Conservation (phyloP, 2,329 filamentous ascomycete species). For the Monosporascus sp. region DNA sequence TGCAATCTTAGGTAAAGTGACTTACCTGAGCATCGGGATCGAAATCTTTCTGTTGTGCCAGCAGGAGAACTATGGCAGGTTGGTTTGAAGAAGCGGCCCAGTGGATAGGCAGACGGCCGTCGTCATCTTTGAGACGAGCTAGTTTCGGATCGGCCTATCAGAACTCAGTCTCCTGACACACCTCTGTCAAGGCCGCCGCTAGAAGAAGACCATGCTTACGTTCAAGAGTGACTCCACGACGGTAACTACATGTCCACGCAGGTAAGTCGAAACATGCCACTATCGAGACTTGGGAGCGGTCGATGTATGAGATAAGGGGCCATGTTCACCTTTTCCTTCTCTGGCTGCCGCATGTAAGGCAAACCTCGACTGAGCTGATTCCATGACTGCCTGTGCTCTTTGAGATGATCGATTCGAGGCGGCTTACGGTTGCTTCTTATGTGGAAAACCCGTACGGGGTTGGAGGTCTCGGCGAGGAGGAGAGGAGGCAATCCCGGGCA, state of each 20-base stretch:
- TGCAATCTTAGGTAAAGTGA: neutral
- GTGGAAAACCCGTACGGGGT: neutral
- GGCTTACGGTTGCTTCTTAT: neutral
- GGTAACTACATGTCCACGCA: constrained; percentile 42
- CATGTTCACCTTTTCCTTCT: constrained; percentile 69
- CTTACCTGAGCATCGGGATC: constrained; percentile 75
- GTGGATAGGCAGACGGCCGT: constrained; percentile 86
- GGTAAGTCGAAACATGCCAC: neutral
- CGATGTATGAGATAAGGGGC: neutral
- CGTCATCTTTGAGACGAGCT: constrained; percentile 67
- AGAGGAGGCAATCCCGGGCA: neutral
- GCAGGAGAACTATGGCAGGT: constrained; percentile 64
- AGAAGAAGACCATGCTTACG: constrained; percentile 34
- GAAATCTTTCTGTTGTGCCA: constrained; percentile 67
- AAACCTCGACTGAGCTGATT: constrained; percentile 48
- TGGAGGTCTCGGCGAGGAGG: neutral
- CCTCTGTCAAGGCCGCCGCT: neutral
- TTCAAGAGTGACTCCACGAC: constrained; percentile 71
- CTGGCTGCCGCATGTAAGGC: constrained; percentile 81
- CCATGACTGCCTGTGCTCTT: neutral
- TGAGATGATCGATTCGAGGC: neutral
- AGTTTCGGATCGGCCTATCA: constrained; percentile 72
- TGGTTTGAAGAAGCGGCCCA: constrained; percentile 89
- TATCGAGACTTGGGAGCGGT: neutral
- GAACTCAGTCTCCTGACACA: constrained; percentile 19